Conservation (phyloP, 306 rosid species). For the Castanea sativa region DNA sequence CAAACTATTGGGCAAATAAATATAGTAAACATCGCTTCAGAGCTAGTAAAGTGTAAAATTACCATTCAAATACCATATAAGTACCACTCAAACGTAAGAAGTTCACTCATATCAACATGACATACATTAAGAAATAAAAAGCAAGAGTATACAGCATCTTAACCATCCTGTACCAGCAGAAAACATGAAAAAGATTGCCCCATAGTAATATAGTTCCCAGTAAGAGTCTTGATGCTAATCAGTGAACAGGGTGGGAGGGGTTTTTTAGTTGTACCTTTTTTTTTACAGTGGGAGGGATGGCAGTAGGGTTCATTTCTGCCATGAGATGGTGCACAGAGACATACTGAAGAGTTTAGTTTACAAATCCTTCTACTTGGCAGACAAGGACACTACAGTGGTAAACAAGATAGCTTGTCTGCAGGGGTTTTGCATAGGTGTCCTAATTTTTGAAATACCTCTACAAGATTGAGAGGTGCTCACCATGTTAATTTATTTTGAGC, state of each 20-base stretch:
- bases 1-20: background rate
- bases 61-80: background rate
- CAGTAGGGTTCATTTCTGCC: background rate
- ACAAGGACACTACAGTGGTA: background rate
- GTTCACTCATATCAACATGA: background rate
- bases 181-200: background rate
- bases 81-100: background rate
- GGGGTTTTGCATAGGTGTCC: background rate
- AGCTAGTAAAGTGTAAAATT: background rate
- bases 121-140: background rate
- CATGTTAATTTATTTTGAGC: background rate
- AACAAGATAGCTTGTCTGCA: background rate
- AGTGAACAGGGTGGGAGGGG: background rate
- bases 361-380: background rate
- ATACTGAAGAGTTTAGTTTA: background rate
- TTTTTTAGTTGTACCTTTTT: background rate
- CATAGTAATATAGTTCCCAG: background rate
- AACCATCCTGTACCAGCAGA: background rate
- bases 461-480: background rate
- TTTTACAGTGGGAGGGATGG: background rate
- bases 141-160: background rate
- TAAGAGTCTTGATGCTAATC: background rate
- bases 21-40: background rate
- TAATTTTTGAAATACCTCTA: background rate
- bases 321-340: background rate